Percentiles rank a stretch among this genome's conserved stretches.
phyloP scores from a whole-genome alignment of 306 rosid species.

The Carpinus viminea region DNA sequence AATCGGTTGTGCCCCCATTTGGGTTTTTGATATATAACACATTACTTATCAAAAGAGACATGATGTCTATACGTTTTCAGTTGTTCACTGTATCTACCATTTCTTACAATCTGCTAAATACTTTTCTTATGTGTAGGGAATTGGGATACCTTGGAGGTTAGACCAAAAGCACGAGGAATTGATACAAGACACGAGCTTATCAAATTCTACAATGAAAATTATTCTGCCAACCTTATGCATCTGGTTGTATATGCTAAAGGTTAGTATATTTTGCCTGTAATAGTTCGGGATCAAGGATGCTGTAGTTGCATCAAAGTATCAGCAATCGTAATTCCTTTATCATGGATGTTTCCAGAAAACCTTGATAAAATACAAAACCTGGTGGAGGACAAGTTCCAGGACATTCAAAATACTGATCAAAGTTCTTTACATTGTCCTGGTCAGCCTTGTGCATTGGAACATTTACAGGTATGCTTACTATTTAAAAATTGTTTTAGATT shows the following conservation, averaged over 20 bases:
- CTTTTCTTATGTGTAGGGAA: constrained; percentile 51
- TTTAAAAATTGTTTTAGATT: constrained; percentile 4
- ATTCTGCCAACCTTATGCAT: constrained; percentile 89
- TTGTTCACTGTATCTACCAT: constrained; percentile 6
- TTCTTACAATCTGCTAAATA: constrained; percentile 26
- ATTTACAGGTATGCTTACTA: constrained; percentile 63
- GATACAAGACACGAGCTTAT: constrained; percentile 84
- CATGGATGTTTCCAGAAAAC: constrained; percentile 56
- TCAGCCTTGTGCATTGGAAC: constrained; percentile 83
- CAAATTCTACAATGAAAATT: constrained; percentile 75
- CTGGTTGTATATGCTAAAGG: constrained; percentile 84
- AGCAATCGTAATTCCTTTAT: constrained; percentile 14
- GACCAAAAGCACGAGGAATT: constrained; percentile 80
- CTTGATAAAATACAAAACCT: constrained; percentile 76
- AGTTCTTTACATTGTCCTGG: constrained; percentile 42
- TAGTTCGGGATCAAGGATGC: not conserved
- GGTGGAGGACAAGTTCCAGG: constrained; percentile 79
- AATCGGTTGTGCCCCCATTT: no score
- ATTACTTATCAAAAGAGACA: no score
- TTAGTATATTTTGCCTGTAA: constrained; percentile 32
- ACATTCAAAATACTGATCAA: constrained; percentile 60
- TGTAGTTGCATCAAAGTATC: constrained; percentile 14
- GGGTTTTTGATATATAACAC: no score
- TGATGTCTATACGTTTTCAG: not conserved
- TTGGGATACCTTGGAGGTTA: constrained; percentile 95